phyloP scores from a whole-genome alignment of 495 filamentous ascomycete genomes.

The Penicillium angulare region DNA sequence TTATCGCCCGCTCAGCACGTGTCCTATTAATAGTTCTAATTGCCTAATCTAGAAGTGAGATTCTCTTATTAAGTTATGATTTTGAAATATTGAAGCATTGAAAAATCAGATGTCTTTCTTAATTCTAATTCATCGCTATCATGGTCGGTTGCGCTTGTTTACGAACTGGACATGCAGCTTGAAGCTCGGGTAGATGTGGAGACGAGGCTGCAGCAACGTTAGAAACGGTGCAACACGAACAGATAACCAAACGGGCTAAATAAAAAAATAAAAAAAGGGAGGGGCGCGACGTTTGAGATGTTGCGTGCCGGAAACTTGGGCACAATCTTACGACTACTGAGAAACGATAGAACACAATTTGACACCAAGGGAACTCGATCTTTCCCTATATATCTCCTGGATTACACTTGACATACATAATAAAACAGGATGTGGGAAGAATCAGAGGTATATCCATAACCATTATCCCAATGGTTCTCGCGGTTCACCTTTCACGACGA shows the following conservation, averaged over 20 bases:
- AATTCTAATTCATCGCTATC: no score
- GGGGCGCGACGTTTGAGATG: neutral
- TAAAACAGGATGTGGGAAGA: slow-evolving; percentile 8
- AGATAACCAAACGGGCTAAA: slow-evolving; percentile 1
- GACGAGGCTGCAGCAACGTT: neutral
- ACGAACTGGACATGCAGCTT: no score
- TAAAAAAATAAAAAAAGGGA: neutral
- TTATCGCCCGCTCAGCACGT: no score
- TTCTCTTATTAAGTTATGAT: no score
- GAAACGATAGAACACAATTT: no score
- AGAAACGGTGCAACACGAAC: neutral
- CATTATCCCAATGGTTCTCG: neutral
- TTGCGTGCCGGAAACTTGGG: neutral
- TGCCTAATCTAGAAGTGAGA: no score
- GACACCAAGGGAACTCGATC: neutral
- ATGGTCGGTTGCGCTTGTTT: no score
- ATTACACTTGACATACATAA: slow-evolving; percentile 15
- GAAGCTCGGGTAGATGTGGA: no score
- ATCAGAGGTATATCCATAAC: neutral
- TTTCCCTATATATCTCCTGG: neutral
- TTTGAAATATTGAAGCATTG: no score
- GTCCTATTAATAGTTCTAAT: no score
- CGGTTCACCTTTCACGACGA: neutral
- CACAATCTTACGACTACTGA: neutral
- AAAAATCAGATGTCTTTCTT: no score